phyloP scores from a whole-genome alignment of 2,329 filamentous ascomycete genomes.

The Calonectria montana region DNA sequence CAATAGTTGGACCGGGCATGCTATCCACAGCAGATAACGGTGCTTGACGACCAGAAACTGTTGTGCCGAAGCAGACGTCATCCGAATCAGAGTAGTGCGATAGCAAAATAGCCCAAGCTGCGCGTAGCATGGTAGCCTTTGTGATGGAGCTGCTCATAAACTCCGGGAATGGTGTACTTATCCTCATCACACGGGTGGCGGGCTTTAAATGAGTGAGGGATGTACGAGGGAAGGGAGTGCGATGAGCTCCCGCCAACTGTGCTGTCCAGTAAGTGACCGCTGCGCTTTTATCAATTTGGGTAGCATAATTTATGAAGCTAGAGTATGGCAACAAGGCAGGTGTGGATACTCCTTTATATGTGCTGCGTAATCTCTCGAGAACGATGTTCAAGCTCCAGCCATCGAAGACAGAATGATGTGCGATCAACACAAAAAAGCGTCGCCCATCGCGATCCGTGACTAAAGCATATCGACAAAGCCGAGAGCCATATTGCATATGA shows the following conservation, averaged over 20 bases:
- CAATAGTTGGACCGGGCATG: conserved; percentile 47
- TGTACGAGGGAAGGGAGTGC: background rate
- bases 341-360: background rate
- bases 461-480: background rate
- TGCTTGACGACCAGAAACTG: conserved; percentile 52
- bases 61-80: conserved; percentile 57
- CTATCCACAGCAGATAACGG: conserved; percentile 33
- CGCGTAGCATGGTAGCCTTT: conserved; percentile 35
- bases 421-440: background rate
- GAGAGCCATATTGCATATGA: background rate
- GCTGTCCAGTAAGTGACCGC: background rate
- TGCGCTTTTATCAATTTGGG: background rate
- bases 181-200: background rate
- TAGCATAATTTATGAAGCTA: background rate
- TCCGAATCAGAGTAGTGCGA: conserved; percentile 56
- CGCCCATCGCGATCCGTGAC: background rate
- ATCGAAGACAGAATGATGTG: background rate
- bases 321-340: background rate
- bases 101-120: conserved; percentile 63
- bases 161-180: background rate
- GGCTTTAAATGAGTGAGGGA: background rate
- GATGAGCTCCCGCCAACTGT: background rate
- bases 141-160: conserved; percentile 8
- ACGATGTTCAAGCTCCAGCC: background rate
- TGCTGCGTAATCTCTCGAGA: background rate